A percentile compares a stretch with the other conserved stretches of the same genome.
Evolutionary conservation across 23 red algal genomes (phyloP).

Genomic region (Cyanidioschyzon merolae): DNA sequence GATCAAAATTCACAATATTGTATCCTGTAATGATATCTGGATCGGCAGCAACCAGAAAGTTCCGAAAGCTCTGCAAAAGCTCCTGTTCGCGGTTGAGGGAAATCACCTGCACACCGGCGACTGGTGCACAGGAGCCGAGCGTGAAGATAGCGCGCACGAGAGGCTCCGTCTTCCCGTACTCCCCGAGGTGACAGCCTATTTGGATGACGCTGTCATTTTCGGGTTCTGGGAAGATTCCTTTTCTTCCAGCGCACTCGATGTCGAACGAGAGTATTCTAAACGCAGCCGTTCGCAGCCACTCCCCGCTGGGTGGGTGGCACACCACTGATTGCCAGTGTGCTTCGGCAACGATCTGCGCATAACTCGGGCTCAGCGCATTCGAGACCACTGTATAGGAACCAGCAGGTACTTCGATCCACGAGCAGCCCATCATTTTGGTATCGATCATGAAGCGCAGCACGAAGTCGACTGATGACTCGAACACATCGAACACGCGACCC

Average conservation of each 20-base stretch:
- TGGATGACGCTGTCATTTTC: conserved; percentile 90
- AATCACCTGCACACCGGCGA: conserved; percentile 67
- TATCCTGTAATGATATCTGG: conserved; percentile 96
- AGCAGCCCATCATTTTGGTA: conserved; percentile 62
- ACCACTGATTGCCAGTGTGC: conserved; percentile 32
- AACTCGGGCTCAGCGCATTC: background rate
- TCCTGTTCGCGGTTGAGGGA: conserved; percentile 48
- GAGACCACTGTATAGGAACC: conserved; percentile 33
- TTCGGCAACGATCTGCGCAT: conserved; percentile 68
- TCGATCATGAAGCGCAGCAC: conserved; percentile 93
- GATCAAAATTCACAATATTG: conserved; percentile 99
- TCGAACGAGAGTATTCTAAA: conserved; percentile 83
- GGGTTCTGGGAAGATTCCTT: conserved; percentile 90
- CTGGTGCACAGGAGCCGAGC: conserved; percentile 65
- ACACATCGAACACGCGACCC: conserved; percentile 32
- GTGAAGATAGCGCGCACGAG: conserved; percentile 57
- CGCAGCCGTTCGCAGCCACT: conserved; percentile 75
- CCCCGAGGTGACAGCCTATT: conserved; percentile 89
- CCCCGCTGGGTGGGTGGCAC: conserved; percentile 66
- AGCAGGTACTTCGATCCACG: conserved; percentile 70
- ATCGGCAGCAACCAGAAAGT: conserved; percentile 53
- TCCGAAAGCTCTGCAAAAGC: conserved; percentile 57
- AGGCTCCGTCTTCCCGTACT: conserved; percentile 29
- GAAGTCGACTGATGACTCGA: conserved; percentile 78
- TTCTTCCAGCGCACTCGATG: conserved; percentile 86